Percentiles rank a stretch among this genome's conserved stretches.
These are phyloP conservation scores for Leptographium radiaticola DNA, from an alignment of 2,329 filamentous ascomycete genomes.

Conservation along the genomic window DNA sequence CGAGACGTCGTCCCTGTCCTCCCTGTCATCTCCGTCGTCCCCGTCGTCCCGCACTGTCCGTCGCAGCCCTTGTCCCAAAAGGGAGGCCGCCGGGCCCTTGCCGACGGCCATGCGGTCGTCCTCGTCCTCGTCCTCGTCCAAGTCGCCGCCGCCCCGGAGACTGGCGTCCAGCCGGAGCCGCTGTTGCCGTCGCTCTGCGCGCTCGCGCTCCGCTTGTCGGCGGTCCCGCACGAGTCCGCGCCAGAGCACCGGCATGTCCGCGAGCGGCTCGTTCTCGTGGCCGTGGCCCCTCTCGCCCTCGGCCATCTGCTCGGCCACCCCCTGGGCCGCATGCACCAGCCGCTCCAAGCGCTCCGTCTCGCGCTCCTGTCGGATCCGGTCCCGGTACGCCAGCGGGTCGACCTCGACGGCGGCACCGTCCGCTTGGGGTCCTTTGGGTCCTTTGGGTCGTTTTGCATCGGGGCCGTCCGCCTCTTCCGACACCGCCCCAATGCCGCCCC, in stretches of 20 bases:
- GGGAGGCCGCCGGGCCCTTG: constrained; percentile 44
- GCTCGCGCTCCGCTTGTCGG: constrained; percentile 56
- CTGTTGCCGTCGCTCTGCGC: constrained; percentile 27
- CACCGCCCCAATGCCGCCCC: constrained; percentile 58
- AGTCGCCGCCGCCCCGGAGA: constrained; percentile 40
- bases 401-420: constrained; percentile 17
- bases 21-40: constrained; percentile 43
- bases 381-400: constrained; percentile 59
- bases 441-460: constrained; percentile 41
- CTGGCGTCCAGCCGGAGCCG: background rate
- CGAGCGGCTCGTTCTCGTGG: constrained; percentile 2
- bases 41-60: constrained; percentile 47
- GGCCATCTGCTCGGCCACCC: constrained; percentile 66
- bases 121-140: constrained; percentile 62
- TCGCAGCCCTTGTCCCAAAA: constrained; percentile 14
- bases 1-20: constrained; percentile 62
- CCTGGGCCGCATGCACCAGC: constrained; percentile 65
- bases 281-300: constrained; percentile 28
- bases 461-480: constrained; percentile 57
- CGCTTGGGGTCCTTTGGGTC: too few species aligned
- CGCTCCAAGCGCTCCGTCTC: constrained; percentile 57
- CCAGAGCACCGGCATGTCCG: constrained; percentile 58
- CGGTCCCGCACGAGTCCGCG: constrained; percentile 59
- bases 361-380: constrained; percentile 55
- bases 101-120: constrained; percentile 71